Base-by-base conservation (phyloP, 1,139 yeast genomes). In the Debaryomyces sp. region DNA sequence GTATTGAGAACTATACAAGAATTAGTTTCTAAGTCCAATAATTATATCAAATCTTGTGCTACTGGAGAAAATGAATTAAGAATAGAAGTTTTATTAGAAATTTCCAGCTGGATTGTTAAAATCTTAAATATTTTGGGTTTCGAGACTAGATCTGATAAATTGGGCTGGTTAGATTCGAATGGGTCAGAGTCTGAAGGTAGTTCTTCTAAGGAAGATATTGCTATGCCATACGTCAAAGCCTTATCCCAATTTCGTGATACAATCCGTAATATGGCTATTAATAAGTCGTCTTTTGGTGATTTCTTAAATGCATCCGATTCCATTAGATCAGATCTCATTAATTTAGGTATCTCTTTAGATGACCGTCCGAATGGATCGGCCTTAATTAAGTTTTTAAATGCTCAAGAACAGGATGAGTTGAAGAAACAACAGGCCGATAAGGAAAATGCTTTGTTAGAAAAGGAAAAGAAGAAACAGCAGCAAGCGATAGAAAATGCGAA, bases 281-380 rank as follows among this genome's bases (percentile, higher is more conserved):
- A 74, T 12, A 84, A 85, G 62, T 84, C 80, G 0, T 83, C 82
- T 30, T 70, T 74, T 49, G 46, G 68, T 44, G 83, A 79, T 45
- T 78, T 90, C 50, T 75, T 94, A 50, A 69, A 73, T 15, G 76
- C 75, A 15, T 65, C 74, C 27, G 81, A 76, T 58, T 50, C 66
- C 15, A 61, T 75, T 45, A 63, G 81, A 55, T 54, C 73, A 13
- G 95, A 88, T 42, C 72, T 94, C 57, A 71, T 90, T 50, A 78
- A 82, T 24, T 71, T 91, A 51, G 95, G 96, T 23, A 88, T 94
- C 29, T 84, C 95, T 0, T 74, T 94, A 45, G 98, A 94, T 66
- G 99, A 94, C 67, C 83, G 97, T 61, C 81, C 85, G 29, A 89
- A 82, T 50, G 91, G 86, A 15, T 80, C 85, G 4, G 92, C 97